phyloP scores from a whole-genome alignment of 176 grass and related monocot genomes.

The Carex kokanica region DNA sequence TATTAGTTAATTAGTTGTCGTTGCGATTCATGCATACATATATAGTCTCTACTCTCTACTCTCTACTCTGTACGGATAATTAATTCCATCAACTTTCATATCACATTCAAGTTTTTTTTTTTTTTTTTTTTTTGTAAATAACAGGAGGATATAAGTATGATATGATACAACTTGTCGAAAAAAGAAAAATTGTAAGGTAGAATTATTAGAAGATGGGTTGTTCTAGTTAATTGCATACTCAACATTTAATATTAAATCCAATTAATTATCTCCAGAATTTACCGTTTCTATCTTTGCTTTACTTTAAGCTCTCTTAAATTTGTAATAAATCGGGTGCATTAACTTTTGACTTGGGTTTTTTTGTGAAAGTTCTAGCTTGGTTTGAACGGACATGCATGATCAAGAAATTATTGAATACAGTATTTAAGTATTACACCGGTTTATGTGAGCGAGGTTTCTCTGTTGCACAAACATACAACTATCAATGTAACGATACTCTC shows the following conservation, averaged over 20 bases:
- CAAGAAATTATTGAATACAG: neutral
- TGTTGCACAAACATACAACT: neutral
- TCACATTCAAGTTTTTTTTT: too few relatives aligned
- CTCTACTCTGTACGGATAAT: neutral
- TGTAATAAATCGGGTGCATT: constrained; percentile 1
- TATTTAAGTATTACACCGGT: neutral
- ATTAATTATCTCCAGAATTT: neutral
- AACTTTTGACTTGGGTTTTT: constrained; percentile 15
- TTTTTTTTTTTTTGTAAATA: too few relatives aligned
- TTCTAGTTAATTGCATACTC: too few relatives aligned
- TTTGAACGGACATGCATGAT: neutral
- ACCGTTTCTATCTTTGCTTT: neutral
- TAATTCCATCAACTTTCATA: neutral
- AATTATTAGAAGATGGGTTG: too few relatives aligned
- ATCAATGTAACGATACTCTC: neutral
- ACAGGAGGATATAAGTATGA: too few relatives aligned
- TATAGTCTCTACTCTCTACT: neutral
- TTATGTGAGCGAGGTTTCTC: neutral
- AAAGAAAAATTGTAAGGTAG: too few relatives aligned
- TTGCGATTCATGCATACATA: neutral
- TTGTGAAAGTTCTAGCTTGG: constrained; percentile 13
- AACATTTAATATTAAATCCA: neutral
- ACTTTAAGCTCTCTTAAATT: neutral
- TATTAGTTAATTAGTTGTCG: neutral
- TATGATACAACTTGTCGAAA: too few relatives aligned